Conservation (phyloP, 2,329 filamentous ascomycete species). For the Sclerotinia spermophila region DNA sequence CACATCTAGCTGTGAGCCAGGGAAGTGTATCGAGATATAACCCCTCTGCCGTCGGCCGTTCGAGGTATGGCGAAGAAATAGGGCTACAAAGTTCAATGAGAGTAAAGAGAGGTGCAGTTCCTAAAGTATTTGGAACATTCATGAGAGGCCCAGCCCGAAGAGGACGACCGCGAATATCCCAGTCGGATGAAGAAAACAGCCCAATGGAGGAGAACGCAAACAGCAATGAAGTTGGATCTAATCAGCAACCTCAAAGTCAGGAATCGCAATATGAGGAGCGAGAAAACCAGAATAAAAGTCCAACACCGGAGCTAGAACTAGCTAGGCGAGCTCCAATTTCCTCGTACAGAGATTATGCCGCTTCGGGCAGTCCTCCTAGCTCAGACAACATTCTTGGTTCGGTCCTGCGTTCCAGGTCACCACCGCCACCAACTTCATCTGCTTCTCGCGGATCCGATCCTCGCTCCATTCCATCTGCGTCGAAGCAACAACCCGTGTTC, state of each 20-base stretch:
- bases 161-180: slow-evolving; percentile 58
- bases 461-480: slow-evolving; percentile 42
- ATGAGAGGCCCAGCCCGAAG: slow-evolving; percentile 76
- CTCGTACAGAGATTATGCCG: slow-evolving; percentile 38
- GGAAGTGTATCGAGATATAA: slow-evolving; percentile 52
- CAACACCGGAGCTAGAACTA: slow-evolving; percentile 28
- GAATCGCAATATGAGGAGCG: slow-evolving; percentile 29
- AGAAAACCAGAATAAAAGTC: slow-evolving; percentile 33
- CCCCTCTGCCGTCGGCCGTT: slow-evolving; percentile 48
- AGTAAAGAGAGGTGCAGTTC: slow-evolving; percentile 64
- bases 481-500: slow-evolving; percentile 50
- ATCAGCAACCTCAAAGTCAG: slow-evolving; percentile 35
- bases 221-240: slow-evolving; percentile 33
- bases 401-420: slow-evolving; percentile 33
- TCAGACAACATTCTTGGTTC: slow-evolving; percentile 37
- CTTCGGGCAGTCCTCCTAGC: slow-evolving; percentile 58
- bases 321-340: slow-evolving; percentile 1
- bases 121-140: slow-evolving; percentile 69
- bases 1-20: slow-evolving; percentile 46
- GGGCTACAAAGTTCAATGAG: slow-evolving; percentile 71
- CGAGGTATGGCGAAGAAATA: slow-evolving; percentile 57
- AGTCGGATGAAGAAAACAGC: slow-evolving; percentile 44
- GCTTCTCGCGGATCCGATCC: slow-evolving; percentile 34
- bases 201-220: slow-evolving; percentile 37
- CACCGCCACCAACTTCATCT: slow-evolving; percentile 31